Evolutionary conservation across 1,284 basidiomycete genomes (phyloP), one percentile per base, ranked within the genome.

Genomic region (Ustilago xerochloae): DNA sequence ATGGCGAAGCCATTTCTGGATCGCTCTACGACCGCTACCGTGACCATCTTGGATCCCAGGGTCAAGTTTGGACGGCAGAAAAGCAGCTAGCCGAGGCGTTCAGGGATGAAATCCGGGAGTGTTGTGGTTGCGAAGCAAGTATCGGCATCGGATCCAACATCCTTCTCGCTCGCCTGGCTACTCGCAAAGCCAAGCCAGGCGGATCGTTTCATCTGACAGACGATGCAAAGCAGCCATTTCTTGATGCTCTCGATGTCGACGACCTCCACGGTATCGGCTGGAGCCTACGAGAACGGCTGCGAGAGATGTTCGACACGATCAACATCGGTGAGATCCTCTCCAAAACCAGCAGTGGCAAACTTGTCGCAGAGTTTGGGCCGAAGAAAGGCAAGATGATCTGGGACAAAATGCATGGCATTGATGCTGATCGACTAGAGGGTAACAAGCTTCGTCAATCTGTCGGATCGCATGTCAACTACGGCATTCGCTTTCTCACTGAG

Each of bases 131-230:
- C 78, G 92, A 94, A 87, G 91, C 80, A 4, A 85, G 85, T 16
- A 92, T 99, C 43, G 96, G 97, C 6, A 92, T 98, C 46, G 89
- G 92, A 0, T 90, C 92, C 75, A 99, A 97, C 85, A 91, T 97
- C 71, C 90, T 97, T 52, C 89, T 98, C 3, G 93, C 96, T 1
- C 91, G 94, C 6, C 88, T 99, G 1, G 96, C 96, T 0, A 97
- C 94, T 0, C 90, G 92, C 6, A 88, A 88, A 10, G 96, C 97
- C 4, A 99, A 99, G 83, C 97, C 96, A 0, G 92, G 91, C 0
- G 90, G 91, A 2, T 90, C 91, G 0, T 93, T 89, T 81, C 93
- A 94, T 71, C 89, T 98, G 5, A 78, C 87, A 0, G 88, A 90
- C 32, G 87, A 91, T 2, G 85, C 87, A 0, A 59, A 76, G 28